Percentiles rank a stretch among this genome's conserved stretches.
Evolutionary conservation across 768 basidiomycete genomes (phyloP).

Genomic region (Butyriboletus loyo): DNA sequence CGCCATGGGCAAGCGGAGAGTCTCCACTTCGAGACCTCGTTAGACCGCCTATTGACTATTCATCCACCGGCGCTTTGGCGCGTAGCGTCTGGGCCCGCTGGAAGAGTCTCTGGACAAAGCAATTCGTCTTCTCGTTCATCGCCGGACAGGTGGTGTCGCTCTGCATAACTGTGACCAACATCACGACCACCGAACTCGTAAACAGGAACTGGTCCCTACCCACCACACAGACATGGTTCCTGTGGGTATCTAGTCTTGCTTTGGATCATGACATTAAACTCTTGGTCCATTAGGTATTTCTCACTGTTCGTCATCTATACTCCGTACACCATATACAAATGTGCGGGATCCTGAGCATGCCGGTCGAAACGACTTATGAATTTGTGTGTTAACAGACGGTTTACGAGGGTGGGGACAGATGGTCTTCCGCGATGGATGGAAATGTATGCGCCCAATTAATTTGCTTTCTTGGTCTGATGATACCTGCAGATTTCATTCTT

Average conservation of each 20-base stretch:
- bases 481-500: constrained; percentile 62
- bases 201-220: constrained; percentile 67
- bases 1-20: neutral
- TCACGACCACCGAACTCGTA: constrained; percentile 78
- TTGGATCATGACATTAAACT: neutral
- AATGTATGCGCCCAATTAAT: constrained; percentile 50
- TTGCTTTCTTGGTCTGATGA: constrained; percentile 3
- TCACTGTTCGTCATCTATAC: constrained; percentile 73
- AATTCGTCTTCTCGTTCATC: constrained; percentile 65
- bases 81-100: constrained; percentile 57
- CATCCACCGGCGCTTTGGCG: constrained; percentile 52
- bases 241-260: constrained; percentile 46
- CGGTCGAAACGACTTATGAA: neutral
- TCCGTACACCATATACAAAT: constrained; percentile 86
- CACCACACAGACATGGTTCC: constrained; percentile 80
- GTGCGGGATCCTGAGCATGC: constrained; percentile 39
- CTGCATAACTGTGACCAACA: constrained; percentile 87
- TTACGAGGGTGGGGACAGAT: constrained; percentile 79
- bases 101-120: constrained; percentile 74
- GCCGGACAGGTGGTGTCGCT: constrained; percentile 82
- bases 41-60: constrained; percentile 66
- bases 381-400: constrained; percentile 52
- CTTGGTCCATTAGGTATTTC: constrained; percentile 56
- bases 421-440: constrained; percentile 77
- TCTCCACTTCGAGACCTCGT: neutral